A percentile compares a stretch with the other conserved stretches of the same genome.
These are phyloP conservation scores for Pyrenochaeta sp. DNA, from an alignment of 2,329 filamentous ascomycete species.

Conservation along the genomic window DNA sequence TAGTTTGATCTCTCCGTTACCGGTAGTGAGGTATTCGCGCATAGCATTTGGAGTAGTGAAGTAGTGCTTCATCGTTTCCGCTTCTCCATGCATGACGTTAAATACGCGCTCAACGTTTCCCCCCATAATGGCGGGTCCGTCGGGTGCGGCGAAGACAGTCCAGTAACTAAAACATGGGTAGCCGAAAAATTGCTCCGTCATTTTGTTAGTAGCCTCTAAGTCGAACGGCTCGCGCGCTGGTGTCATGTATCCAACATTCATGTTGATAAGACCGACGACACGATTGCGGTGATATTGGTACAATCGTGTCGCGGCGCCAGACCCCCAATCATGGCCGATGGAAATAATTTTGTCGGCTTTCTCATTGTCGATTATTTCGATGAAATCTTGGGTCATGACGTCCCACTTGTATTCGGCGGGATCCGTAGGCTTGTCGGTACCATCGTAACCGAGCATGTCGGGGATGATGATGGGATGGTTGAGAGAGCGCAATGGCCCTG, in stretches of 20 bases:
- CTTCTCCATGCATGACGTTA: conserved; percentile 44
- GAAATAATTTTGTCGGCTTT: conserved; percentile 44
- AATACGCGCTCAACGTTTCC: conserved; percentile 52
- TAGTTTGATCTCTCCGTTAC: conserved; percentile 14
- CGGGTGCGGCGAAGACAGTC: conserved; percentile 55
- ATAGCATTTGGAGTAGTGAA: conserved; percentile 51
- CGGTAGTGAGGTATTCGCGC: conserved; percentile 34
- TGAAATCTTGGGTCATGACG: conserved; percentile 33
- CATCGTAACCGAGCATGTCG: conserved; percentile 51
- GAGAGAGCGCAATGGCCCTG: conserved; percentile 51
- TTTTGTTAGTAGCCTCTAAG: conserved; percentile 42
- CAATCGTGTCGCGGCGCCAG: conserved; percentile 42
- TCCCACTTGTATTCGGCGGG: conserved; percentile 31
- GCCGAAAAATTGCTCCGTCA: conserved; percentile 45
- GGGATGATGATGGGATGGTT: conserved; percentile 52
- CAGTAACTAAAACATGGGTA: conserved; percentile 54
- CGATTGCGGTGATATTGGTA: conserved; percentile 52
- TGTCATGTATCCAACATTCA: conserved; percentile 53
- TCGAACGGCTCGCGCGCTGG: conserved; percentile 45
- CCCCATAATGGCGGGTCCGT: conserved; percentile 51
- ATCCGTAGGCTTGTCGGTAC: conserved; percentile 45
- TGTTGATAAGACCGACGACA: conserved; percentile 50
- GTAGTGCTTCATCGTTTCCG: conserved; percentile 45
- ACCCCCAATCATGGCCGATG: conserved; percentile 51
- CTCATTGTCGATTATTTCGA: conserved; percentile 39